Conservation (phyloP, 352 stramenopile species). For the Pythium rhizo-oryzae region DNA sequence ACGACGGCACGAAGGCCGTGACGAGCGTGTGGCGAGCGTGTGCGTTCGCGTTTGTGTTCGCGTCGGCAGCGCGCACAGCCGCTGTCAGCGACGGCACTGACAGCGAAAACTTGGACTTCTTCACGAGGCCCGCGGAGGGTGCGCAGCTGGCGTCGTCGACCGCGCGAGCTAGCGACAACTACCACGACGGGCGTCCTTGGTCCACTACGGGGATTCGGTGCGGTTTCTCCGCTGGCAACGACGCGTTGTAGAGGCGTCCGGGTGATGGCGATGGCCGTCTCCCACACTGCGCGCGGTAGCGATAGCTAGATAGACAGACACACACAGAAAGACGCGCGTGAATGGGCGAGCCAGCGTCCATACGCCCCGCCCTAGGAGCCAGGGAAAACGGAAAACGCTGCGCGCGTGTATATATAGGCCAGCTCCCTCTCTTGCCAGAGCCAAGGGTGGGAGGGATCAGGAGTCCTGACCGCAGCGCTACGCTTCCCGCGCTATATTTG, state of each 20-base stretch:
- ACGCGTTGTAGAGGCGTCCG: too few species aligned
- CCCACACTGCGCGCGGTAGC: not conserved
- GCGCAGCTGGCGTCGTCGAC: not conserved
- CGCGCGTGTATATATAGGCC: too few species aligned
- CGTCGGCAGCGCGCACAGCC: not conserved
- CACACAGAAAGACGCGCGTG: not conserved
- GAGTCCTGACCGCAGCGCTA: not conserved
- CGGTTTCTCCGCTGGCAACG: not conserved
- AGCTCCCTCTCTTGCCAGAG: too few species aligned
- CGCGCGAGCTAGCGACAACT: not conserved
- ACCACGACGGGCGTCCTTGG: not conserved
- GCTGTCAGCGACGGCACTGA: constrained; percentile 27
- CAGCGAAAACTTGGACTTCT: constrained; percentile 35
- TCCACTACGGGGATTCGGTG: not conserved
- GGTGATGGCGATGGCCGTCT: not conserved
- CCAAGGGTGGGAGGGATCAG: not conserved
- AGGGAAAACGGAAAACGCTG: not conserved
- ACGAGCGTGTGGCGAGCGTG: not conserved
- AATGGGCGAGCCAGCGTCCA: not conserved
- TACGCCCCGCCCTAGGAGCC: too few species aligned
- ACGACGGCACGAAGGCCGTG: not conserved
- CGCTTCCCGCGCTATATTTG: not conserved
- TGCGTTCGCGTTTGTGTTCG: not conserved
- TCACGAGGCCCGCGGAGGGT: constrained; percentile 9
- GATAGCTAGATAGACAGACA: not conserved